Evolutionary conservation across 208 protist genomes (phyloP).

Genomic region (Trypanosoma lewisi): DNA sequence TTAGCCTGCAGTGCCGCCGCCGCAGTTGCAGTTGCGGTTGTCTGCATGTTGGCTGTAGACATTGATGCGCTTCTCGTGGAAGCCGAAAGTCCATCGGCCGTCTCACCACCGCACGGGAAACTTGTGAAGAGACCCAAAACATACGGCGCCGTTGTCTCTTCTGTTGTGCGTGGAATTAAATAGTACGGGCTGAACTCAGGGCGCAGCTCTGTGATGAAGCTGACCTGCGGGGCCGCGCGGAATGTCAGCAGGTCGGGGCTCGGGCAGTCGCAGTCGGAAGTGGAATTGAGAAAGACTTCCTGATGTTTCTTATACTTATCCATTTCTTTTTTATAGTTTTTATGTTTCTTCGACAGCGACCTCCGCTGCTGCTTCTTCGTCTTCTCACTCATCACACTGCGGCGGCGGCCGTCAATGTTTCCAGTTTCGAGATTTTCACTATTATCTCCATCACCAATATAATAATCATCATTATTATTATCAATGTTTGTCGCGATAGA

Average conservation of each 20-base stretch:
- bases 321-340: background rate
- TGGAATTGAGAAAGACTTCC: conserved; percentile 2
- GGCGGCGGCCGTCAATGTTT: no score
- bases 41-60: background rate
- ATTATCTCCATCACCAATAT: no score
- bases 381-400: no score
- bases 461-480: no score
- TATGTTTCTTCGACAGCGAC: no score
- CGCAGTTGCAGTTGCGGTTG: background rate
- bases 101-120: background rate
- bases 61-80: background rate
- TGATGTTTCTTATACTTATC: background rate
- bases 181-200: conserved; percentile 20
- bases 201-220: conserved; percentile 2
- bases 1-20: background rate
- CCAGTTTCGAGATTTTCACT: no score
- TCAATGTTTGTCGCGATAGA: no score
- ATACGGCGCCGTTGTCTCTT: background rate
- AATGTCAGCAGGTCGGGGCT: background rate
- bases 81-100: background rate
- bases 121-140: conserved; percentile 19
- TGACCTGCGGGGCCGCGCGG: background rate
- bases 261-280: conserved; percentile 10
- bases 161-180: conserved; percentile 14
- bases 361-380: no score